Evolutionary conservation across 345 rosid genomes (phyloP).

Genomic region (Aquilaria sinensis): DNA sequence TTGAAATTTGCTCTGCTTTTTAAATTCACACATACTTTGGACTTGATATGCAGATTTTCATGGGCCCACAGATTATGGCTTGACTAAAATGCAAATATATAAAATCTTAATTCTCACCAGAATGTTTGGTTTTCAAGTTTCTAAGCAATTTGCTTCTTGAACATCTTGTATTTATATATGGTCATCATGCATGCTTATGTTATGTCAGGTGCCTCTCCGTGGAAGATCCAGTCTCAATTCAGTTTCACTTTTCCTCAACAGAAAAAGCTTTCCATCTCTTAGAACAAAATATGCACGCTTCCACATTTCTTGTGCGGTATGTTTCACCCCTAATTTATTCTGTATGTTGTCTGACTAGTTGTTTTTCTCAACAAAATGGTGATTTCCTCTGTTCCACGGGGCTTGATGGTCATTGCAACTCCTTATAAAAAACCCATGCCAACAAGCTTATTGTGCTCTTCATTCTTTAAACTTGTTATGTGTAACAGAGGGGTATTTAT

Average conservation of each 20-base stretch:
- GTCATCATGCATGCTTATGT: not conserved
- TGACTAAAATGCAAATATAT: not conserved
- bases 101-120: not conserved
- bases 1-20: not conserved
- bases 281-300: constrained; percentile 18
- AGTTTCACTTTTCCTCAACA: constrained; percentile 24
- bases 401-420: not conserved
- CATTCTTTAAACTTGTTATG: not conserved
- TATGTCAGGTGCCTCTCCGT: constrained; percentile 26
- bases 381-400: not conserved
- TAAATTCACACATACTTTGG: not conserved
- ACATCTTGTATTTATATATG: not conserved
- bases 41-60: not conserved
- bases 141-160: not conserved
- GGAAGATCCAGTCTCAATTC: constrained; percentile 27
- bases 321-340: constrained; percentile 7
- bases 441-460: not conserved
- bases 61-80: too few species aligned
- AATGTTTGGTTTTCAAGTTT: not conserved
- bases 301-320: constrained; percentile 42
- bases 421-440: not conserved
- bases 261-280: constrained; percentile 35
- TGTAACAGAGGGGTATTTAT: too few species aligned
- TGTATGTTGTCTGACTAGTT: not conserved
- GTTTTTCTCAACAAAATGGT: not conserved